Evolutionary conservation across 139 green algal species (phyloP).

Genomic region (Asterochloris sp.): DNA sequence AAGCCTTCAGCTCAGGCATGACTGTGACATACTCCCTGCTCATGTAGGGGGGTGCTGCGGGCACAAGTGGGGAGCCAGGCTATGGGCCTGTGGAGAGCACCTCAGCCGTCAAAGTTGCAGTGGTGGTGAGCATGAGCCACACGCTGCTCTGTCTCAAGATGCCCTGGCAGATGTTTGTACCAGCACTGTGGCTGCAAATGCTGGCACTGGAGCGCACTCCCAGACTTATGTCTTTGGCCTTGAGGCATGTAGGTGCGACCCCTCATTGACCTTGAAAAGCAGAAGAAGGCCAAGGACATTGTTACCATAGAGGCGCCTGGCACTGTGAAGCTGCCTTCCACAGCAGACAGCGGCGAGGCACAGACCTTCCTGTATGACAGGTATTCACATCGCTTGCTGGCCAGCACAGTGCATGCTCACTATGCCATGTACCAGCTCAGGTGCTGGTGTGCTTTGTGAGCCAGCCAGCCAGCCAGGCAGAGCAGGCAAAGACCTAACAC

Average conservation of each 20-base stretch:
- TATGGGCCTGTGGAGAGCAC: constrained; percentile 13
- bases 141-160: not conserved
- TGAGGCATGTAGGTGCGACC: constrained; percentile 25
- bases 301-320: constrained; percentile 18
- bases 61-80: not conserved
- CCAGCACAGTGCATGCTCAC: not conserved
- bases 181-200: not conserved
- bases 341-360: not conserved
- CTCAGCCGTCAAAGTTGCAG: constrained; percentile 42
- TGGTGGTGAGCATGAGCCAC: constrained; percentile 22
- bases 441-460: no score
- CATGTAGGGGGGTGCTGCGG: no score
- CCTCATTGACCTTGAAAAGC: constrained; percentile 29
- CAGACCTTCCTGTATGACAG: constrained; percentile 38
- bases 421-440: no score
- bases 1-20: no score
- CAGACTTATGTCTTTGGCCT: no score
- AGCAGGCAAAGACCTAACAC: no score
- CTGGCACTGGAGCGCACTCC: no score
- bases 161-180: not conserved
- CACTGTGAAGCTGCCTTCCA: constrained; percentile 20
- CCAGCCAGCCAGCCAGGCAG: no score
- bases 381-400: constrained; percentile 1
- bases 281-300: constrained; percentile 18
- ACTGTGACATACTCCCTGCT: no score